A percentile compares a stretch with the other conserved stretches of the same genome.
These are phyloP conservation scores for Solanum sitiens DNA, from an alignment of 257 asterid species.

Conservation along the genomic window DNA sequence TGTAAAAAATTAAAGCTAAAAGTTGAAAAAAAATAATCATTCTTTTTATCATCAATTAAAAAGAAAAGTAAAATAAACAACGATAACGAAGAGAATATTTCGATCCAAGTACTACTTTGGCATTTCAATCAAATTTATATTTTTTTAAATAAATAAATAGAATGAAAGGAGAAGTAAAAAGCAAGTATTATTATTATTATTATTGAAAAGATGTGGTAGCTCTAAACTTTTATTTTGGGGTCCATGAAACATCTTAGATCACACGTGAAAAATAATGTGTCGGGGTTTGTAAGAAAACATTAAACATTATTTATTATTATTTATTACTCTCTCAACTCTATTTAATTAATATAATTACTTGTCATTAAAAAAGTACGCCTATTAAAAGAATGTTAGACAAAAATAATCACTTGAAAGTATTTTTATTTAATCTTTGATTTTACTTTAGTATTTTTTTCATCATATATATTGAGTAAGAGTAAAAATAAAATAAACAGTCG, in stretches of 20 bases:
- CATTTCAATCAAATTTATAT: background rate
- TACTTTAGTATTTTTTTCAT: background rate
- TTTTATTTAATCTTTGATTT: background rate
- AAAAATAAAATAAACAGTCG: background rate
- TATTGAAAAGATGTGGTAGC: background rate
- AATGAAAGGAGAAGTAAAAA: background rate
- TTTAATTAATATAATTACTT: too few species aligned
- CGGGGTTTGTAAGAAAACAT: background rate
- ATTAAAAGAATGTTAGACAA: too few species aligned
- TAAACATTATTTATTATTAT: background rate
- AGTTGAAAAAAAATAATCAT: too few species aligned
- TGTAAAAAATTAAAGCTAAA: too few species aligned
- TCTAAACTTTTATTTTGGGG: background rate
- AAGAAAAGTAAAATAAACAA: too few species aligned
- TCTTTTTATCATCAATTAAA: too few species aligned
- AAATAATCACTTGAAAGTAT: too few species aligned
- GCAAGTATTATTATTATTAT: background rate
- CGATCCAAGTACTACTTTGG: background rate
- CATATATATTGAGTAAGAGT: background rate
- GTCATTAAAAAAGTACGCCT: background rate
- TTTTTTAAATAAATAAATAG: background rate
- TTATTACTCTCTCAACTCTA: background rate
- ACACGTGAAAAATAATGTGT: constrained; percentile 17
- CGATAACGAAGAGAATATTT: background rate
- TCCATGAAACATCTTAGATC: constrained; percentile 3